These are phyloP conservation scores for Fusarium chlamydosporum DNA, from an alignment of 2,329 filamentous ascomycete genomes.

Conservation along the genomic window DNA sequence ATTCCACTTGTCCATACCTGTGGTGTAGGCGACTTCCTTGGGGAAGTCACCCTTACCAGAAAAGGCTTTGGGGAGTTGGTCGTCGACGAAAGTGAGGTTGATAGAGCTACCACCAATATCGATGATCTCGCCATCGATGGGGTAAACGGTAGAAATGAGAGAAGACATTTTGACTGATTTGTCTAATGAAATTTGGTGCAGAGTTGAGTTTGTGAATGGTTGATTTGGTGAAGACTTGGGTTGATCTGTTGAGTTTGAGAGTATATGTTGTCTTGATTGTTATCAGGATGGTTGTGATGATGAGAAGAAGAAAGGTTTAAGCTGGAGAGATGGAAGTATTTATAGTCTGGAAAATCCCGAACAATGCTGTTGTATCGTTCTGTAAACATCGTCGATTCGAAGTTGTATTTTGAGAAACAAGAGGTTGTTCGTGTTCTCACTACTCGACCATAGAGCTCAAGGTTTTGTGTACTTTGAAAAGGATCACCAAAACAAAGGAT, in stretches of 20 bases:
- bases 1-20: slow-evolving; percentile 42
- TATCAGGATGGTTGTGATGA: not conserved
- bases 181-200: too few relatives aligned
- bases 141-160: not conserved
- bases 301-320: not conserved
- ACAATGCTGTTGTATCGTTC: not conserved
- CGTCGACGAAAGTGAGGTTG: slow-evolving; percentile 19
- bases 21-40: slow-evolving; percentile 48
- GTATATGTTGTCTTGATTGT: not conserved
- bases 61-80: slow-evolving; percentile 42
- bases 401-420: not conserved
- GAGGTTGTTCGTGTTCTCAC: not conserved
- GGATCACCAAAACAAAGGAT: not conserved
- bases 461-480: not conserved
- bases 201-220: not conserved
- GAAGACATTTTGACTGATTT: slow-evolving; percentile 7
- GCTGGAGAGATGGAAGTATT: not conserved
- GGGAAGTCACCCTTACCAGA: slow-evolving; percentile 42
- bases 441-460: not conserved
- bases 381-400: not conserved
- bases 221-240: not conserved
- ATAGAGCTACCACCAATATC: slow-evolving; percentile 44
- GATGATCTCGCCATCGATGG: slow-evolving; percentile 14
- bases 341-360: not conserved
- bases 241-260: not conserved